Base-by-base conservation (phyloP, 2,329 filamentous ascomycete genomes). In the Cladophialophora carrionii region DNA sequence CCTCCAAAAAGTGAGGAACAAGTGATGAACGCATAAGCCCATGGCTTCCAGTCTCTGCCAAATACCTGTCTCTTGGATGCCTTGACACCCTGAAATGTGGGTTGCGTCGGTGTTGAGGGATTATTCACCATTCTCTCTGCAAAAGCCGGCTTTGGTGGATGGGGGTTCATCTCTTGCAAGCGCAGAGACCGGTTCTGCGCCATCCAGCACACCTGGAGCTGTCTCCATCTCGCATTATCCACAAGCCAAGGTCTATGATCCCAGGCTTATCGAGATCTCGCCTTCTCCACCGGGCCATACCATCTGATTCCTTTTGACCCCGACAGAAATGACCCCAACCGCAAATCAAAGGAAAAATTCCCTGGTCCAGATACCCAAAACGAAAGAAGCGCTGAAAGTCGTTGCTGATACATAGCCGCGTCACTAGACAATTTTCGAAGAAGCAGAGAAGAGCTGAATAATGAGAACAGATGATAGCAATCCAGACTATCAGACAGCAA, bases 401-500 rank as follows among this genome's bases (percentile, higher is more conserved):
- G 68, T 71, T 70, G 66, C 65, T 66, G 63, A 68, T 65, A 57
- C 69, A 71, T 71, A 68, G 66, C 66, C 65, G 63, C 69, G 59
- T 71, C 55, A 71, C 66, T 63, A 67, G 60, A 71, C 63, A 66
- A 61, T 63, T 54, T 59, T n/a, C 32, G 63, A 61, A 62, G 24
- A 55, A 60, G 48, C 43, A 59, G n/a, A 37, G 56, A 64, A 65
- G 67, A 67, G 65, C 62, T 54, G 59, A 69, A 59, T 46, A 61
- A 29, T 4, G 26, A 54, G 52, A 54, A 54, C 52, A 54, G 52
- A 54, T 54, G 64, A 67, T 58, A 69, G 67, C 64, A 64, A 69
- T 67, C 64, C 62, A 69, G 62, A 64, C 67, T 65, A 65, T 69
- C 64, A 62, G 34, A 64, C 48, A 63, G 61, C 64, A 51, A 62